Base-by-base conservation (phyloP, 2,329 filamentous ascomycete species). In the Epichloe brachyelytri region DNA sequence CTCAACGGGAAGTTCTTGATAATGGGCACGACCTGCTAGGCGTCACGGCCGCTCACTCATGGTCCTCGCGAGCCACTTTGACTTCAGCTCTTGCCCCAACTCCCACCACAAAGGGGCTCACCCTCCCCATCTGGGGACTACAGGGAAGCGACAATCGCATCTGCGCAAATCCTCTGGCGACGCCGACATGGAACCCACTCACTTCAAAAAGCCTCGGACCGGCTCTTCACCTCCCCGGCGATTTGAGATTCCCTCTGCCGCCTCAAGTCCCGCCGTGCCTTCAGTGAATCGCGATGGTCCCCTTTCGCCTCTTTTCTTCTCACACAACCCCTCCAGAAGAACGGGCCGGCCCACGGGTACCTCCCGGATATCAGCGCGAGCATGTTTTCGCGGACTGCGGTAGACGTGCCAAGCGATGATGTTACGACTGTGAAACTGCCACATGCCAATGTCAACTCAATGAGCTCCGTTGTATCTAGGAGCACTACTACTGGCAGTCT, bases 351-450 rank as follows among this genome's bases (percentile, higher is more conserved):
- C 70, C 14, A 62, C 66, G 7, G 69, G 56, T 15, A 60, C 66
- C n/a, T 62, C 68, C 61, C 69, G 14, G 74, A 77, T 52, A 63
- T 67, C 5, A 63, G 71, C 22, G 62, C 65, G 34, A 71, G 69
- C 49, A 76, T 79, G 68, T 66, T 78, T 56, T 67, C 68, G 51
- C 70, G 66, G 48, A 65, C 70, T 51, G 67, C 66, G 37, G 72
- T 78, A 43, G 65, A 71, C n/a, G 52, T 60, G 14, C 57, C 65
- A 15, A 73, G 72, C 38, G 52, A 58, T 2, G 52, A 58, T 3
- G 69, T 80, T 30, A 79, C 74, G 19, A 81, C 75, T 49, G 68
- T 77, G 48, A 78, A 75, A 58, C 67, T 81, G 44, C 74, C 78
- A 11, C 69, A 74, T 51, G 77, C 76, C 40, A 78, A 70, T 50